A percentile compares a stretch with the other conserved stretches of the same genome.
Evolutionary conservation across 164 flowering plant species (phyloP).

Genomic region (Aristolochia fimbriata): DNA sequence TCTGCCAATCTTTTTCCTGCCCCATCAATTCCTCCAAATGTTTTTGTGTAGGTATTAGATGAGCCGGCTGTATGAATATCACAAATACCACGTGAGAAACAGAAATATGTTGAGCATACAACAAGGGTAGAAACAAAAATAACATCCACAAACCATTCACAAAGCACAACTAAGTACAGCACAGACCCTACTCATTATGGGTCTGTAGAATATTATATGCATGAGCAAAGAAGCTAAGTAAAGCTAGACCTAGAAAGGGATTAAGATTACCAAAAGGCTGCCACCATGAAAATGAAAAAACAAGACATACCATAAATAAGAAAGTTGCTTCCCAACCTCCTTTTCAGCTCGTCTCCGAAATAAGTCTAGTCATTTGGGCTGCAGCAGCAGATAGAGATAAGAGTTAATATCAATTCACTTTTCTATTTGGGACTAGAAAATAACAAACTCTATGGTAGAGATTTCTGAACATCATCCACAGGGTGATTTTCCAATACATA

Average conservation of each 20-base stretch:
- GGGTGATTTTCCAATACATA: neutral
- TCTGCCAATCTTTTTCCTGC: conserved; percentile 89
- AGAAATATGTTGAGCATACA: neutral
- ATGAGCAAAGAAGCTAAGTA: neutral
- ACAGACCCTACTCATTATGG: too few species aligned
- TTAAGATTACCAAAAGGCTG: neutral
- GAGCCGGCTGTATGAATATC: conserved; percentile 68
- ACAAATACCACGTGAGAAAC: conserved; percentile 1
- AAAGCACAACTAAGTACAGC: neutral
- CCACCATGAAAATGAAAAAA: neutral
- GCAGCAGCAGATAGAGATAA: conserved; percentile 14
- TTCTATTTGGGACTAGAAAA: neutral
- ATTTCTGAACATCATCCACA: too few species aligned
- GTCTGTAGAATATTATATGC: neutral
- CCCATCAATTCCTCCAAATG: conserved; percentile 84
- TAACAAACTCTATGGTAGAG: neutral
- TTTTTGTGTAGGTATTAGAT: conserved; percentile 66
- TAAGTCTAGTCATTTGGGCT: conserved; percentile 97
- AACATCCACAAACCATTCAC: neutral
- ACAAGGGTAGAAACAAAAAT: too few species aligned
- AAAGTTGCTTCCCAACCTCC: conserved; percentile 66
- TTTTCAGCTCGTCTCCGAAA: conserved; percentile 69
- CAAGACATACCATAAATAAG: conserved; percentile 61
- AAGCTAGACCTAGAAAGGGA: neutral
- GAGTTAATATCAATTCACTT: neutral